Conservation (phyloP, 2,329 filamentous ascomycete genomes). For the Decorospora gaudefroyi region DNA sequence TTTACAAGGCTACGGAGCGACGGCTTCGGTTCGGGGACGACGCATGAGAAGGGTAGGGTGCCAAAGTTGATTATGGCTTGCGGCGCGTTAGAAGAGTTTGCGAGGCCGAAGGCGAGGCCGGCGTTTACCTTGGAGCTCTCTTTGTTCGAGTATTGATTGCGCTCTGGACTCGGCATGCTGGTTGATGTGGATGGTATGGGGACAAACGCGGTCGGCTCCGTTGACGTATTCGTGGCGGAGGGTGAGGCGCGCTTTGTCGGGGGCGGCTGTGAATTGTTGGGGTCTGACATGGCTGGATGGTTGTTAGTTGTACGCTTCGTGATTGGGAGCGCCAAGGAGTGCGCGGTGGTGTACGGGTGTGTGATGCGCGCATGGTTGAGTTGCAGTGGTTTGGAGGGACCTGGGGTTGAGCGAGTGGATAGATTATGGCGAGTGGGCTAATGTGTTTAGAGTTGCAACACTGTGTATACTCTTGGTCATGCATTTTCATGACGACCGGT, state of each 20-base stretch:
- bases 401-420: too few relatives aligned
- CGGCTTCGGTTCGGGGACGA: background rate
- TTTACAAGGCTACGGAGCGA: slow-evolving; percentile 5
- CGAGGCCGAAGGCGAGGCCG: slow-evolving; percentile 6
- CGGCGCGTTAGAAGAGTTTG: background rate
- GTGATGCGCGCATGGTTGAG: background rate
- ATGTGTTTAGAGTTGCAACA: too few relatives aligned
- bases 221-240: background rate
- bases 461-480: too few relatives aligned
- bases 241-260: background rate
- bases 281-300: slow-evolving; percentile 4
- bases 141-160: slow-evolving; percentile 19
- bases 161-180: slow-evolving; percentile 9
- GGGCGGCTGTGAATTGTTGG: background rate
- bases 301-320: background rate
- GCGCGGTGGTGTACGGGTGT: background rate
- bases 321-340: too few relatives aligned
- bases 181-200: too few relatives aligned
- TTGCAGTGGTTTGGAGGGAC: too few relatives aligned
- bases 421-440: too few relatives aligned
- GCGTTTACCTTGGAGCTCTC: slow-evolving; percentile 20
- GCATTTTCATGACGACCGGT: too few relatives aligned
- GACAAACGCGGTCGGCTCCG: too few relatives aligned
- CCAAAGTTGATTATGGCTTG: background rate
- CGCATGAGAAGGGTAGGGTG: slow-evolving; percentile 4